Percentiles rank a stretch among this genome's conserved stretches.
These are phyloP conservation scores for Penicillium psychrofluorescens DNA, from an alignment of 495 filamentous ascomycete species.

Conservation along the genomic window DNA sequence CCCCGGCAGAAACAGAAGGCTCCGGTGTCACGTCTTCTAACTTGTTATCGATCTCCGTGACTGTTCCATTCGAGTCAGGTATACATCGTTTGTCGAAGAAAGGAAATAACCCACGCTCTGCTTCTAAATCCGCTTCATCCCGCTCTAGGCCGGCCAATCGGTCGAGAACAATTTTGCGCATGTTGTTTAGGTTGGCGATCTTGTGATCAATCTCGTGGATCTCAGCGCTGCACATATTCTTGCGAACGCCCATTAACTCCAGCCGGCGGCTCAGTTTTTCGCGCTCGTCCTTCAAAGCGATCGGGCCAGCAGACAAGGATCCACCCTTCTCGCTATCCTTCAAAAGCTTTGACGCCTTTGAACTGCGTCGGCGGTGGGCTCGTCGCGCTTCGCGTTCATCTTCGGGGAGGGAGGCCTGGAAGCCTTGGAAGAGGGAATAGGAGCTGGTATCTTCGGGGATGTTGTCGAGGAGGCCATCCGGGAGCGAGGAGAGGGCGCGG, in stretches of 20 bases:
- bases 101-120: conserved; percentile 56
- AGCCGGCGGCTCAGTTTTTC: conserved; percentile 68
- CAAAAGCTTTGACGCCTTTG: conserved; percentile 67
- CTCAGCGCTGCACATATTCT: conserved; percentile 96
- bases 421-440: conserved; percentile 95
- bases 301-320: conserved; percentile 55
- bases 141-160: conserved; percentile 83
- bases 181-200: conserved; percentile 84
- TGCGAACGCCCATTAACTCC: conserved; percentile 86
- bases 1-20: conserved; percentile 41
- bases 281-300: conserved; percentile 69
- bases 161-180: conserved; percentile 90
- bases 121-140: conserved; percentile 84
- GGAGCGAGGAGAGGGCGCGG: conserved; percentile 78
- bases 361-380: conserved; percentile 55
- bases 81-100: conserved; percentile 9
- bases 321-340: conserved; percentile 49
- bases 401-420: conserved; percentile 84
- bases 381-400: conserved; percentile 56
- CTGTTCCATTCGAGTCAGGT: conserved; percentile 30
- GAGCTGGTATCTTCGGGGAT: conserved; percentile 78
- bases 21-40: conserved; percentile 70
- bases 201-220: conserved; percentile 97
- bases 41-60: conserved; percentile 75
- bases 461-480: conserved; percentile 82